Conservation (phyloP, 768 basidiomycete species). For the Suillus weaverae region DNA sequence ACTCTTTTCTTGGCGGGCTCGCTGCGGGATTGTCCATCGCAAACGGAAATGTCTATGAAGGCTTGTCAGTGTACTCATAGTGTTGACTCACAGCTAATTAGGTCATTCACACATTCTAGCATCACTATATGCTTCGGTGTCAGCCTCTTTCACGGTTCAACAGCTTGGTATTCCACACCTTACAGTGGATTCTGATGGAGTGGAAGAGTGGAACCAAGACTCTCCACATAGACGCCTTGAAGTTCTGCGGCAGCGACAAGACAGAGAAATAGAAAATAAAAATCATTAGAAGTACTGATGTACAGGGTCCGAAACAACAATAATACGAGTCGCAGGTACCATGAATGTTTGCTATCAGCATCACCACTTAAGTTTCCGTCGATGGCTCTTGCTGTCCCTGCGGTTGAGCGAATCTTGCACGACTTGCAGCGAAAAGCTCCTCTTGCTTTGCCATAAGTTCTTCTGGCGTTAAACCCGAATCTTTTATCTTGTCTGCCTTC, state of each 20-base stretch:
- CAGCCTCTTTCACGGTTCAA: constrained; percentile 82
- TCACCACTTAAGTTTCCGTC: constrained; percentile 8
- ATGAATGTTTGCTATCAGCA: constrained; percentile 2
- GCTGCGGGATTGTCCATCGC: constrained; percentile 66
- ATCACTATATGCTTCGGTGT: constrained; percentile 70
- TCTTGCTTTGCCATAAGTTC: constrained; percentile 88
- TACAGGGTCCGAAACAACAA: constrained; percentile 20
- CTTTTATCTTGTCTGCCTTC: constrained; percentile 87
- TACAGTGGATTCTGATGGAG: constrained; percentile 26
- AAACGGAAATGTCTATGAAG: constrained; percentile 61
- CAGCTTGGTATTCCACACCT: constrained; percentile 73
- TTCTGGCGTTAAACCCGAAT: constrained; percentile 87
- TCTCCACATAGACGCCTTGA: constrained; percentile 57
- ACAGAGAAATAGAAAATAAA: constrained; percentile 32
- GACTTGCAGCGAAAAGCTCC: constrained; percentile 87
- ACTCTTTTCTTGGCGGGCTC: constrained; percentile 83
- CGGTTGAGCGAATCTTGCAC: constrained; percentile 71
- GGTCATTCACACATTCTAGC: constrained; percentile 43
- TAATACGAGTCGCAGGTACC: constrained; percentile 12
- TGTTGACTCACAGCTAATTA: constrained; percentile 15
- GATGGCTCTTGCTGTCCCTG: constrained; percentile 38
- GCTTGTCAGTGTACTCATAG: constrained; percentile 40
- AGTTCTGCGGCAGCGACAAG: constrained; percentile 45
- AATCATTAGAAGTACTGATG: constrained; percentile 32
- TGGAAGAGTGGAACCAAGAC: constrained; percentile 71